These are phyloP conservation scores for Botrytis byssoidea DNA, from an alignment of 2,329 filamentous ascomycete species.

Conservation along the genomic window DNA sequence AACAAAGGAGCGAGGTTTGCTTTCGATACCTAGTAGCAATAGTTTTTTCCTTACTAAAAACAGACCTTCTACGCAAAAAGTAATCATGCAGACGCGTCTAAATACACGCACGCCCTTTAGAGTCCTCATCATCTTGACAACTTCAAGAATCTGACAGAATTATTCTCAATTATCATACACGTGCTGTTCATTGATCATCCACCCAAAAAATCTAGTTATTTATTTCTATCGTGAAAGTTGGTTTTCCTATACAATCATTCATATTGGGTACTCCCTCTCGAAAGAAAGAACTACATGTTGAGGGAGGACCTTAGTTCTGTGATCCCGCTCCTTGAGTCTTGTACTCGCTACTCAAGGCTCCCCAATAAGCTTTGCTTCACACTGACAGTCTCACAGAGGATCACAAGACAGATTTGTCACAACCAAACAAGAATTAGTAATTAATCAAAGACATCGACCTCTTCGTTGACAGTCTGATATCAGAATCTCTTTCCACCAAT, in stretches of 20 bases:
- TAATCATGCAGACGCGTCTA: neutral
- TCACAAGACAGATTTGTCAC: neutral
- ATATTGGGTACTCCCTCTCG: neutral
- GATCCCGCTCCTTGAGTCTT: neutral
- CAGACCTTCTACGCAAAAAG: neutral
- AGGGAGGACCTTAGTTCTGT: neutral
- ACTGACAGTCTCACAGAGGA: neutral
- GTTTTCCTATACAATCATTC: rapidly evolving
- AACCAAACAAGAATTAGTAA: neutral
- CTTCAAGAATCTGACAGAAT: neutral
- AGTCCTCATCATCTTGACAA: neutral
- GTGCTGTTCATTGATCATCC: rapidly evolving
- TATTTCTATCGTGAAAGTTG: neutral
- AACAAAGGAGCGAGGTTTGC: neutral
- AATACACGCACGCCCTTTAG: neutral
- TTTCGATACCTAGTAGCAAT: neutral
- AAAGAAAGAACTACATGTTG: neutral
- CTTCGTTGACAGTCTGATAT: neutral
- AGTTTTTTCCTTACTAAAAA: neutral
- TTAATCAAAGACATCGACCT: neutral
- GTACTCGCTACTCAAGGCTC: neutral
- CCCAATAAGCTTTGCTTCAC: neutral
- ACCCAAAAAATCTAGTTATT: neutral
- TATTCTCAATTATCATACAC: neutral
- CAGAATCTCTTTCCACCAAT: neutral